Percentiles rank a stretch among this genome's conserved stretches.
Conservation (phyloP, 805 yeast genomes). For the Candida patagonica region DNA sequence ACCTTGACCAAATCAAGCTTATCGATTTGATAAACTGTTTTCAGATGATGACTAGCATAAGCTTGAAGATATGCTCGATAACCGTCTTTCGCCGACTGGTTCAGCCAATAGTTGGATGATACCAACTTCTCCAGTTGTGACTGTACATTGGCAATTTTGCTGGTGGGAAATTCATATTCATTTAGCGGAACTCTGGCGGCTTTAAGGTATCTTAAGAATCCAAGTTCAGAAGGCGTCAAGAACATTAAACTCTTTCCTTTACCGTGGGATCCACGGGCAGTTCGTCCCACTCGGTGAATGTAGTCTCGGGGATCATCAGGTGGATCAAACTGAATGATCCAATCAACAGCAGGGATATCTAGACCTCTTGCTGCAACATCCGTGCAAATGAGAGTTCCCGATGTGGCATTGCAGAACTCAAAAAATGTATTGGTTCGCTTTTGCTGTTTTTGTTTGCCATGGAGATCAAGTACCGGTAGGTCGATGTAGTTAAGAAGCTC, state of each 20-base stretch:
- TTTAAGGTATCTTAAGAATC: conserved; percentile 87
- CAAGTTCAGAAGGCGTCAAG: conserved; percentile 86
- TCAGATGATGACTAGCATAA: conserved; percentile 91
- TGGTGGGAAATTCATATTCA: conserved; percentile 92
- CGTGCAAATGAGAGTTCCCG: conserved; percentile 88
- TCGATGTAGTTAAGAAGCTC: conserved; percentile 94
- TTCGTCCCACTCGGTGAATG: conserved; percentile 97
- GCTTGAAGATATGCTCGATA: conserved; percentile 96
- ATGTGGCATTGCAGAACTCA: conserved; percentile 95
- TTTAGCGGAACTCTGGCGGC: conserved; percentile 96
- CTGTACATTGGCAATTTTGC: conserved; percentile 93
- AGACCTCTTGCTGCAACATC: conserved; percentile 99
- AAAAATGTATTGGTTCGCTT: conserved; percentile 97
- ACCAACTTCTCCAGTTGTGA: conserved; percentile 85
- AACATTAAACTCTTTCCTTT: conserved; percentile 94
- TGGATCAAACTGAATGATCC: conserved; percentile 98
- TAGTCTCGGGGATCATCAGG: conserved; percentile 99
- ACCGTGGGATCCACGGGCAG: conserved; percentile 82
- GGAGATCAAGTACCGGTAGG: conserved; percentile 90
- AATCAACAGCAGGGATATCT: conserved; percentile 97
- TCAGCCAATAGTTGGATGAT: conserved; percentile 85
- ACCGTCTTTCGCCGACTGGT: conserved; percentile 93
- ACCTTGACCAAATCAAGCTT: conserved; percentile 89
- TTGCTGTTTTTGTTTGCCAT: conserved; percentile 98
- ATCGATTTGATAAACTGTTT: conserved; percentile 93